Evolutionary conservation across 495 filamentous ascomycete species (phyloP).

Genomic region (Hypoxylon fragiforme): DNA sequence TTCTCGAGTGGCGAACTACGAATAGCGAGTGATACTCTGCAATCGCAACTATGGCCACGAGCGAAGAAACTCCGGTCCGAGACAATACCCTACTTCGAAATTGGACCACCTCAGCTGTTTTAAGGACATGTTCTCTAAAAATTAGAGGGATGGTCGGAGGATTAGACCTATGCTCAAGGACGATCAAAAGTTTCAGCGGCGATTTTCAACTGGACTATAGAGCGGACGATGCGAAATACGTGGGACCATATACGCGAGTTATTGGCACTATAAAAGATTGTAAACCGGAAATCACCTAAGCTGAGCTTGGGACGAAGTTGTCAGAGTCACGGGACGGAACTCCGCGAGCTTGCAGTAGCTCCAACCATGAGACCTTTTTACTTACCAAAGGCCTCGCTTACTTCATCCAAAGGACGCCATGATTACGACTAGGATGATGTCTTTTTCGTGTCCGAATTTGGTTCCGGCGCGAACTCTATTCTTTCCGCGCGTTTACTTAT

Average conservation of each 20-base stretch:
- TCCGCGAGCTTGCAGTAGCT: background rate
- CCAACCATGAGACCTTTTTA: background rate
- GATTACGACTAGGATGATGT: background rate
- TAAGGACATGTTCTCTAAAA: background rate
- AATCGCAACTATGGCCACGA: background rate
- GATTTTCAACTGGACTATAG: background rate
- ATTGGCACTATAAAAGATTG: too few relatives aligned
- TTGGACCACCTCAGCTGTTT: background rate
- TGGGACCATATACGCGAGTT: too few relatives aligned
- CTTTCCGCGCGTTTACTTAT: slow-evolving; percentile 2
- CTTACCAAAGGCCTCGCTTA: too few relatives aligned
- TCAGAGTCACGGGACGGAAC: background rate
- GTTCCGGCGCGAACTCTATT: background rate
- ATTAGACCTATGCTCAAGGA: background rate
- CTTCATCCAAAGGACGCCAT: background rate
- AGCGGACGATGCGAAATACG: background rate
- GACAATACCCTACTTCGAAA: background rate
- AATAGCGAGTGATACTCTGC: background rate
- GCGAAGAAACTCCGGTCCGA: background rate
- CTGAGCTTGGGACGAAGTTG: background rate
- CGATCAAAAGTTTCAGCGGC: background rate
- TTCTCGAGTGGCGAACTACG: background rate
- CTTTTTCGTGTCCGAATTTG: background rate
- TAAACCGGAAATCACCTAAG: too few relatives aligned
- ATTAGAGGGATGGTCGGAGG: background rate